phyloP scores from a whole-genome alignment of 2,329 filamentous ascomycete species.

The Aspergillus melleus region DNA sequence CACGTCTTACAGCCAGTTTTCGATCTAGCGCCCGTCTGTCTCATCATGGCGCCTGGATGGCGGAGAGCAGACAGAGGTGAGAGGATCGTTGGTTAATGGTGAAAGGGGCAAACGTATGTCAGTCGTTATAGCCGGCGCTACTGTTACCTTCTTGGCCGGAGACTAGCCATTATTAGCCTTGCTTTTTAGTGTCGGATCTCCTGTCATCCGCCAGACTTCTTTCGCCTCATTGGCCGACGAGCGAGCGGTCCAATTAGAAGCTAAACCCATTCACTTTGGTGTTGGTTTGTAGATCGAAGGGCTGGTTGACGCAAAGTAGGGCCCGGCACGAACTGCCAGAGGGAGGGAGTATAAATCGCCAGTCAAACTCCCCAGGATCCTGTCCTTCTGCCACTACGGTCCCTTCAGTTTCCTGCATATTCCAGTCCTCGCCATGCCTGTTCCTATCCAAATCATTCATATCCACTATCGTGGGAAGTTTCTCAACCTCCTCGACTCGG shows the following conservation, averaged over 20 bases:
- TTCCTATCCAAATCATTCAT: constrained; percentile 5
- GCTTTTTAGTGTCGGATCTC: no score
- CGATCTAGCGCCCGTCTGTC: neutral
- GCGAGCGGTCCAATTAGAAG: neutral
- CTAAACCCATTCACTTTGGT: no score
- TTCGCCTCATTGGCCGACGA: neutral
- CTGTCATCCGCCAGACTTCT: no score
- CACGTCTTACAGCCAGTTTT: constrained; percentile 9
- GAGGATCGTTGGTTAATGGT: no score
- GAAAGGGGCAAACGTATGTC: no score
- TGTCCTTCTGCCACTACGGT: no score
- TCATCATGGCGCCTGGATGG: neutral
- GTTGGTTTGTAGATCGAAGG: no score
- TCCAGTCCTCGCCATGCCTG: neutral
- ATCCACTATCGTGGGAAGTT: constrained; percentile 4
- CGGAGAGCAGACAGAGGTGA: neutral
- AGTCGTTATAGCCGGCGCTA: no score
- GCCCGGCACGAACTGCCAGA: no score
- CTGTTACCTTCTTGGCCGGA: no score
- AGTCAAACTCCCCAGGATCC: neutral
- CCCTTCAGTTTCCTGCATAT: neutral
- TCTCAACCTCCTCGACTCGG: constrained; percentile 4
- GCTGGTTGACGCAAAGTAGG: no score
- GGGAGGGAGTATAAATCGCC: neutral
- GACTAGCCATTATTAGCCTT: no score